Evolutionary conservation across 2,329 filamentous ascomycete genomes (phyloP), one percentile per base, ranked within the genome.

Genomic region (Colletotrichum nymphaeae): DNA sequence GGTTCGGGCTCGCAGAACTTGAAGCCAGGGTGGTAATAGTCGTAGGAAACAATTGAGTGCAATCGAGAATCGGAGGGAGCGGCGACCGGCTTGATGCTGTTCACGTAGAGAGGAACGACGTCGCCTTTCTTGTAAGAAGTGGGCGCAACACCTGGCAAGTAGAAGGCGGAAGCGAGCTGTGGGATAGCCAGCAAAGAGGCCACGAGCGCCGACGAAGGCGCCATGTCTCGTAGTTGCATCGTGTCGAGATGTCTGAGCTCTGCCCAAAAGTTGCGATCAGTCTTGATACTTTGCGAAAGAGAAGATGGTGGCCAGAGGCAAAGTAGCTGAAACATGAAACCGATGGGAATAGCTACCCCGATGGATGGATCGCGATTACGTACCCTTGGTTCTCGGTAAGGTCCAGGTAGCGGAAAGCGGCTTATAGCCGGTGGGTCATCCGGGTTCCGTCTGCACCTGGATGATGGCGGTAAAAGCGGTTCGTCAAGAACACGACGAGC

Each of bases 131-230:
- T 91, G 87, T 99, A 99, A 69, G 96, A 96, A 56, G 95, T 97
- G 26, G 97, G 97, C 76, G 96, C 95, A 78, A 98, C 95, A 77
- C 97, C 97, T 49, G 96, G 97, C 53, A 99, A 93, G 85, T 99
- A 99, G 86, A 98, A 99, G 68, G 95, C 94, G 2, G 91, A 88
- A 16, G 87, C 84, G 46, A 91, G 81, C 74, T 89, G 86, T 28
- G 90, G 88, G 32, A 86, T 80, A 59, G 85, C 83, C 49, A 91
- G 79, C 59, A 91, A 79, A 30, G 88, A 83, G 58, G 85, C 82
- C 26, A 89, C 79, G 64, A 90, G 84, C 81, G 87, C 86, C 81
- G 86, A 83, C 28, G 86, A 79, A 71, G 84, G 85, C 86, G 84
- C 84, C 76, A 83, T 78, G 67, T 84, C 81, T 80, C 80, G 83